These are phyloP conservation scores for Sphagnum fallax DNA, from an alignment of 228 moss, liverwort and hornwort genomes.

Conservation along the genomic window DNA sequence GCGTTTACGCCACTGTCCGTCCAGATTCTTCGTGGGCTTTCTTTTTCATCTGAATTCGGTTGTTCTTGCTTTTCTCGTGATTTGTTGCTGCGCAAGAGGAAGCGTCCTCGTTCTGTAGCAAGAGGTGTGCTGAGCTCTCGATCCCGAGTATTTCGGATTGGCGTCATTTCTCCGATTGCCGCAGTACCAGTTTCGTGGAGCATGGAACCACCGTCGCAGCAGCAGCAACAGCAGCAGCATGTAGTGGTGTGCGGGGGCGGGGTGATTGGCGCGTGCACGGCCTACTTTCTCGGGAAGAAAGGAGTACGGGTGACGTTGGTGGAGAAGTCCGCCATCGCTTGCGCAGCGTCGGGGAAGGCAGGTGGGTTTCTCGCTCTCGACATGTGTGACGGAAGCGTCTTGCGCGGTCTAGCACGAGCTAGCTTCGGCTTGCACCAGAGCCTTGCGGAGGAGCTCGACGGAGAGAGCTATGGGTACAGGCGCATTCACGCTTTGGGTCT, in stretches of 20 bases:
- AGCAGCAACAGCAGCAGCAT: constrained; percentile 15
- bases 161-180: no score
- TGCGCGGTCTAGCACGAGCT: constrained; percentile 61
- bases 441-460: constrained; percentile 68
- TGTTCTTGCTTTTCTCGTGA: no score
- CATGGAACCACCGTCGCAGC: no score
- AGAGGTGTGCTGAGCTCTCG: no score
- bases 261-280: constrained; percentile 86
- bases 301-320: constrained; percentile 84
- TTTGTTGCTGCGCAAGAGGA: no score
- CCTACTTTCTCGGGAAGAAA: constrained; percentile 70
- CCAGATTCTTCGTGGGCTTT: no score
- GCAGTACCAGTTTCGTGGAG: no score
- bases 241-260: constrained; percentile 88
- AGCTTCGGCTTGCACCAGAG: constrained; percentile 75
- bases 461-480: constrained; percentile 78
- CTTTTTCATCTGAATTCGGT: no score
- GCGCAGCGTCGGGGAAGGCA: constrained; percentile 92
- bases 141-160: no score
- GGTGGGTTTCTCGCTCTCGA: constrained; percentile 92
- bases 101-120: no score
- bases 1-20: no score
- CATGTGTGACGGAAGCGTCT: constrained; percentile 76
- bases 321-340: constrained; percentile 76
- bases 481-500: constrained; percentile 45